Evolutionary conservation across 148 eudicot species (phyloP).

Genomic region (Nyssa sinensis): DNA sequence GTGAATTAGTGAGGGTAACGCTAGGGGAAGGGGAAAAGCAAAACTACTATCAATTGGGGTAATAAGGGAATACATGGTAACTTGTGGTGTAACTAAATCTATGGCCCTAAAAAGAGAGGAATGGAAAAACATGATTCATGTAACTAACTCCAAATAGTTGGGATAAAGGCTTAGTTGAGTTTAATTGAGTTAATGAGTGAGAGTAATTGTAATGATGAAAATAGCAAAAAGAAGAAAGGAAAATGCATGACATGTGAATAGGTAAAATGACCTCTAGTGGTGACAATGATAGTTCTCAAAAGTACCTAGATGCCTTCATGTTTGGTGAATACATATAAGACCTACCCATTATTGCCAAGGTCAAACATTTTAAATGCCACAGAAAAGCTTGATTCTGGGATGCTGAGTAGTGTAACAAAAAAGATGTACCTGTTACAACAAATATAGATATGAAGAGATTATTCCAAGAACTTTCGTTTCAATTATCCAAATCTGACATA

Average conservation of each 20-base stretch:
- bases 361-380: slow-evolving; percentile 93
- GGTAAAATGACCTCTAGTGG: not conserved
- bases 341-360: slow-evolving; percentile 66
- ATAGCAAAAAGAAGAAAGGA: not conserved
- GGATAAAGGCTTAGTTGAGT: not conserved
- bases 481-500: not conserved
- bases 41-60: not conserved
- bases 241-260: not conserved
- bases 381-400: slow-evolving; percentile 73
- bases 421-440: slow-evolving; percentile 53
- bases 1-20: too few relatives aligned
- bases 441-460: too few relatives aligned
- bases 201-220: not conserved
- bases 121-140: not conserved
- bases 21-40: not conserved
- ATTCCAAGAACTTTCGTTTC: not conserved
- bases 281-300: not conserved
- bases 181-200: not conserved
- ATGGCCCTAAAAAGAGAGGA: too few relatives aligned
- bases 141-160: not conserved
- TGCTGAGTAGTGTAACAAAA: slow-evolving; percentile 61
- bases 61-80: too few relatives aligned
- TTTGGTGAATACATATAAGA: not conserved
- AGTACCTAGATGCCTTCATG: too few relatives aligned
- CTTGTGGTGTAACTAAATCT: too few relatives aligned